Evolutionary conservation across 768 basidiomycete genomes (phyloP), one percentile per base, ranked within the genome.

Genomic region (Omphalotus guepiniiformis): DNA sequence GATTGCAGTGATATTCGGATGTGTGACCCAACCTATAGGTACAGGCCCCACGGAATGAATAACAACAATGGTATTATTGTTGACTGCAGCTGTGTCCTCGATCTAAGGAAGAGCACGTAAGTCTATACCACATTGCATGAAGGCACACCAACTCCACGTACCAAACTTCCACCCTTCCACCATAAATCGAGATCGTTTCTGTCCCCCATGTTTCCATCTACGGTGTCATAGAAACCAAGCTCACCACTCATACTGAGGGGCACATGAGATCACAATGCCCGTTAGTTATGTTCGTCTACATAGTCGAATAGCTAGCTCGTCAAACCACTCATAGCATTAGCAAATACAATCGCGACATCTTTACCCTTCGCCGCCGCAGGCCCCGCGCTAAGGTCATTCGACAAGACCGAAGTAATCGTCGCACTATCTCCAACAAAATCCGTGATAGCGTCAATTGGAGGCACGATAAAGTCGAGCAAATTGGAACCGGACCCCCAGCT

Each of bases 61-160:
- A 13, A 94, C 78, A 21, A 91, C 93, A 44, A 93, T 75, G 4
- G 87, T 90, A 61, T 90, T 90, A 52, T 69, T 77, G 63, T 82
- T 83, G 0, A 79, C 74, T 4, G 78, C 71, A 0, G 92, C 89
- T 3, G 85, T 82, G 0, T 71, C 63, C 47, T 73, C 55, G 61
- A 72, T 51, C 83, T 72, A 47, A 32, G 22, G 25, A 5, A 19
- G 11, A 46, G 74, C 54, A 8, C 61, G 44, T n/a, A 67, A 64
- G 42, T 66, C 62, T 3, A 58, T 35, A 16, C 63, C 53, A 59
- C 64, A 72, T 18, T 19, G 39, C 18, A 30, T 1, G 19, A 23
- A 37, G 21, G 8, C 23, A n/a, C 4, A 16, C 1, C 7, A 15
- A 21, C 9, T 42, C 44, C 22, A 50, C 59, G 47, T 34, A 65